Evolutionary conservation across 768 basidiomycete species (phyloP), one percentile per base, ranked within the genome.

Genomic region (Butyriboletus loyo): DNA sequence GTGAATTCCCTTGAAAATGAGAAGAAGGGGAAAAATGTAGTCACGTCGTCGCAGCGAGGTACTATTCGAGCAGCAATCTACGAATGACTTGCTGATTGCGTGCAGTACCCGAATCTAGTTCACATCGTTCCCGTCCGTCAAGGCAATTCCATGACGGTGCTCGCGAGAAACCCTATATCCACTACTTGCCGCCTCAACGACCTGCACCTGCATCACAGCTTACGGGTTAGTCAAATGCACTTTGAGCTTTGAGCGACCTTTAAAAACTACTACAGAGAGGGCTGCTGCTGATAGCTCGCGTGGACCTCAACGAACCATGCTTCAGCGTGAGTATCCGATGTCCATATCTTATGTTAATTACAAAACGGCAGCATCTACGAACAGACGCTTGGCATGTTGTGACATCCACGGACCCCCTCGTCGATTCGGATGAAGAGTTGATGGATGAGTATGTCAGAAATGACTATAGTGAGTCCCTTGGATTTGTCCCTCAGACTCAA

Each of bases 381-480:
- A 30, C 71, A 91, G 89, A 90, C 52, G 87, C 88, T 7, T 90
- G 86, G 87, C 82, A 85, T 60, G 71, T 81, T 30, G 77, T 83
- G 27, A 76, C 76, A 35, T 80, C 77, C 25, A 75, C 76, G 32
- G 87, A 90, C 62, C 85, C 87, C 15, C 72, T 89, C 15, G 73
- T 70, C 13, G 86, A 88, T 70, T 89, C 88, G 13, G 88, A 90
- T 58, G 85, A 86, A 35, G 89, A 91, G 61, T 68, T 75, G 50
- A 73, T 76, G 49, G 85, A 89, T 53, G 82, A 87, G 51, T 73
- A 86, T 57, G 73, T 79, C 41, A 77, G 80, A 38, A 64, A 76
- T 44, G 87, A 91, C 59, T 89, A 89, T 61, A 74, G 88, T 86
- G 61, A 62, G 86, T 65, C 24, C 10, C 34, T 41, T 52, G 49